Evolutionary conservation across 2,329 filamentous ascomycete species (phyloP).

Genomic region (Macroventuria anomochaeta): DNA sequence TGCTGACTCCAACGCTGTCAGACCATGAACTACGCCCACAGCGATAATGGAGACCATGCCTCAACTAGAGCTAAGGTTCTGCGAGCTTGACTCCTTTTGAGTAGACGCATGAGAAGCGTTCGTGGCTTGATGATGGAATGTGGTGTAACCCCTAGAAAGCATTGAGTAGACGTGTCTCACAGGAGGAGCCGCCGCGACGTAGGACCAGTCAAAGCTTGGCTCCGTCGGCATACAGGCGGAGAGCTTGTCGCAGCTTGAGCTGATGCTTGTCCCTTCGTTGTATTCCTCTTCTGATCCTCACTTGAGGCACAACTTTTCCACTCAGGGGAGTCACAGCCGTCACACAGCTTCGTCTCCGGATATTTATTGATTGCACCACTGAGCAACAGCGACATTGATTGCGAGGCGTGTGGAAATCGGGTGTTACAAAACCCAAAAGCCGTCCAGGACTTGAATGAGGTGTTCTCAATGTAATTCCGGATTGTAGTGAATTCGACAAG

Average conservation of each 20-base stretch:
- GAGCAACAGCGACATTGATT: not conserved
- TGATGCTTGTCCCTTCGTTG: not conserved
- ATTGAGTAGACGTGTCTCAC: not conserved
- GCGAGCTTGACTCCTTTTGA: not conserved
- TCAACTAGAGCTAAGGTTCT: not conserved
- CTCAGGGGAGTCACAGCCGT: not conserved
- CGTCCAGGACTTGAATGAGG: not conserved
- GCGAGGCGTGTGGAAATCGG: not conserved
- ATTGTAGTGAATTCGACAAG: not conserved
- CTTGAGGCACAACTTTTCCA: not conserved
- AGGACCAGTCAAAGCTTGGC: not conserved
- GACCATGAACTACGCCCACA: not conserved
- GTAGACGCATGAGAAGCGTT: not conserved
- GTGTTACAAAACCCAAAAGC: not conserved
- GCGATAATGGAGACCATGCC: not conserved
- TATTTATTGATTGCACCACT: not conserved
- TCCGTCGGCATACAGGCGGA: not conserved
- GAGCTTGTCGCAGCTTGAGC: not conserved
- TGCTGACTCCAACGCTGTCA: slow-evolving; percentile 1
- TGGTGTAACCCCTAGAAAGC: not conserved
- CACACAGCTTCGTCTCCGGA: not conserved
- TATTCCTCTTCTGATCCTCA: not conserved
- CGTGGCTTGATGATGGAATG: slow-evolving; percentile 7
- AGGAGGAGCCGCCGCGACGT: not conserved
- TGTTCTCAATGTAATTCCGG: not conserved